Base-by-base conservation (phyloP, 2,329 filamentous ascomycete species). In the Ampelomyces quisqualis region DNA sequence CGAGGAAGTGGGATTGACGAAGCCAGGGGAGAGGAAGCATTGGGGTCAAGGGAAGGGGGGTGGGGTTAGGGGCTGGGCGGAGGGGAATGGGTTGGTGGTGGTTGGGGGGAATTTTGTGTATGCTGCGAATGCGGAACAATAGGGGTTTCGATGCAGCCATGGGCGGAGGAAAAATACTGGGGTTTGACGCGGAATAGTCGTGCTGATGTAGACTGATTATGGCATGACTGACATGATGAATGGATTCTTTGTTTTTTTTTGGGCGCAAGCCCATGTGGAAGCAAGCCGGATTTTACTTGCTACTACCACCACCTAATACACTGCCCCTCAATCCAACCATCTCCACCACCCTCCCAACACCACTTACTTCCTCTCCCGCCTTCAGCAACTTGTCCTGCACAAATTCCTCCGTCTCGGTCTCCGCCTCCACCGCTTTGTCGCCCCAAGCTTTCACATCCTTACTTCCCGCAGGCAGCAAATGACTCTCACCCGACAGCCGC, bases 1-100 rank as follows among this genome's bases (percentile, higher is more conserved):
- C 9, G 64, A 69, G 39, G 49, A 53, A 14, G 38, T 75, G 34
- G 55, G 72, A 45, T 49, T 79, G 44, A 72, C 60, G 11, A 70
- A 62, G 43, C 78, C 79, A 1, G 60, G 65, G 34, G 70, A 75
- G n/a, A 62, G 77, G 23, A 67, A 75, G 60, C 74, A 79, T 57
- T 81, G 78, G 79, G 79, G 78, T 0, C 77, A 72, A 45, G 75
- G 71, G 0, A 65, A 72, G 34, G 64, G 76, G 26, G 68, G 70
- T 31, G 79, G 78, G 5, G 71, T 80, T 15, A 69, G 71, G 49
- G 64, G 74, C 38, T 79, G 76, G 77, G 75, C 74, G 1, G 47
- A 62, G 37, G 64, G 70, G 48, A 77, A 77, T 55, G 71, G 67
- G 7, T 53, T 79, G 46, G 64, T 68, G 9, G 70, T 75, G 47